Evolutionary conservation across 768 basidiomycete genomes (phyloP).

Genomic region (Neoboletus subvelutipes): DNA sequence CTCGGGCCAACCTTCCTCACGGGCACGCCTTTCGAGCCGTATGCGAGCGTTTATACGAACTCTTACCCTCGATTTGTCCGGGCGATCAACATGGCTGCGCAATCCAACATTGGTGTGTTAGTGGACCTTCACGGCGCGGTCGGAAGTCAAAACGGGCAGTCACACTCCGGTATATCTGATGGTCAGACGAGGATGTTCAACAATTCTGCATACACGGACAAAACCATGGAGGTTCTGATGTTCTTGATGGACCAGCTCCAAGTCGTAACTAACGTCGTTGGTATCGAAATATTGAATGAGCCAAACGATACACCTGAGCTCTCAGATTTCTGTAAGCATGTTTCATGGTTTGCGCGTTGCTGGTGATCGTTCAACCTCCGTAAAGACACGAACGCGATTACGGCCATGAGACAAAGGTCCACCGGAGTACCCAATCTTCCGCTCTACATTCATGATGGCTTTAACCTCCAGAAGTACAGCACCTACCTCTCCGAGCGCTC

Average conservation of each 20-base stretch:
- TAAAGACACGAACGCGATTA: conserved; percentile 21
- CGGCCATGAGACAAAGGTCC: conserved; percentile 21
- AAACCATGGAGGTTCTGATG: conserved; percentile 43
- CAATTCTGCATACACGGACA: conserved; percentile 34
- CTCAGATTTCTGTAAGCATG: conserved; percentile 34
- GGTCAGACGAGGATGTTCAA: conserved; percentile 41
- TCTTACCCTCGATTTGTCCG: conserved; percentile 38
- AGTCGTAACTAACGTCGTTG: conserved; percentile 50
- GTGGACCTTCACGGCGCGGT: conserved; percentile 56
- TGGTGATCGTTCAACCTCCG: not conserved
- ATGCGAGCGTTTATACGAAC: conserved; percentile 42
- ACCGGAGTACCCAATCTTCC: conserved; percentile 44
- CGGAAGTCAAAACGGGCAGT: conserved; percentile 46
- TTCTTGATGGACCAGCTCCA: conserved; percentile 34
- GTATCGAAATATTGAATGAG: conserved; percentile 60
- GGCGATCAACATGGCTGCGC: conserved; percentile 43
- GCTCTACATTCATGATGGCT: conserved; percentile 68
- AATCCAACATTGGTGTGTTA: conserved; percentile 46
- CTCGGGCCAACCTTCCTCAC: conserved; percentile 30
- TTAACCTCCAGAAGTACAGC: conserved; percentile 42
- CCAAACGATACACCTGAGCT: conserved; percentile 50
- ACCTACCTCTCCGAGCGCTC: conserved; percentile 46
- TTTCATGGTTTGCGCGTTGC: too few species aligned
- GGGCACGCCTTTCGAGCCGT: conserved; percentile 39
- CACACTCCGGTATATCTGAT: conserved; percentile 37